phyloP scores from a whole-genome alignment of 2,329 filamentous ascomycete genomes.

The Aspergillus alliaceus region DNA sequence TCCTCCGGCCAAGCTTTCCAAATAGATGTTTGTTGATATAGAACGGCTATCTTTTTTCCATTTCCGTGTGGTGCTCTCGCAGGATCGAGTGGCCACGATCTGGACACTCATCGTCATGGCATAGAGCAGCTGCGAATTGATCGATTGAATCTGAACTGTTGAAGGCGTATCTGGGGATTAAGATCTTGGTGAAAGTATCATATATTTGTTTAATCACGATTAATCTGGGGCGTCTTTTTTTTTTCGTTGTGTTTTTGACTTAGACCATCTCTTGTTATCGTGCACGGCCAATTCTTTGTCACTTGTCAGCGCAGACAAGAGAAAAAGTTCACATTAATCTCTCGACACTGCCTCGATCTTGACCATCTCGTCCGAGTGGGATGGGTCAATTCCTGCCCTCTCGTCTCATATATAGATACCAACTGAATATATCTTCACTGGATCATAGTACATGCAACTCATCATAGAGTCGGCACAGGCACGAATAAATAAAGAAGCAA shows the following conservation, averaged over 20 bases:
- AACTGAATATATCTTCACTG: background rate
- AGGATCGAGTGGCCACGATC: conserved; percentile 24
- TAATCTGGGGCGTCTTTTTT: background rate
- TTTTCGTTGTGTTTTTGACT: background rate
- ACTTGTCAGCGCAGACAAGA: background rate
- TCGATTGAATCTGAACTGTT: conserved; percentile 1
- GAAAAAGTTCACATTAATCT: background rate
- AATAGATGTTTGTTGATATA: conserved; percentile 24
- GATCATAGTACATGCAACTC: background rate
- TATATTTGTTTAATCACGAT: background rate
- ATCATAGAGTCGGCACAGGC: too few relatives aligned
- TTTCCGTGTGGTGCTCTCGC: conserved; percentile 22
- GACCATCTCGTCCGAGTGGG: background rate
- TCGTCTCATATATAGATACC: background rate
- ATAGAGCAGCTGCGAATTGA: conserved; percentile 7
- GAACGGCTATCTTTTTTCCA: conserved; percentile 14
- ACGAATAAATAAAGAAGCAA: too few relatives aligned
- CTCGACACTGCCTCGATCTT: background rate
- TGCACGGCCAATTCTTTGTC: background rate
- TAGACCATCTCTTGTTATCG: background rate
- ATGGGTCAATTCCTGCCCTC: background rate
- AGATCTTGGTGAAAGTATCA: conserved; percentile 13
- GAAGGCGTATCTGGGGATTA: conserved; percentile 6
- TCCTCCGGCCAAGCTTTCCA: conserved; percentile 48
- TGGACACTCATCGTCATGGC: conserved; percentile 6